Base-by-base conservation (phyloP, 148 eudicot genomes). In the Beta vulgaris region DNA sequence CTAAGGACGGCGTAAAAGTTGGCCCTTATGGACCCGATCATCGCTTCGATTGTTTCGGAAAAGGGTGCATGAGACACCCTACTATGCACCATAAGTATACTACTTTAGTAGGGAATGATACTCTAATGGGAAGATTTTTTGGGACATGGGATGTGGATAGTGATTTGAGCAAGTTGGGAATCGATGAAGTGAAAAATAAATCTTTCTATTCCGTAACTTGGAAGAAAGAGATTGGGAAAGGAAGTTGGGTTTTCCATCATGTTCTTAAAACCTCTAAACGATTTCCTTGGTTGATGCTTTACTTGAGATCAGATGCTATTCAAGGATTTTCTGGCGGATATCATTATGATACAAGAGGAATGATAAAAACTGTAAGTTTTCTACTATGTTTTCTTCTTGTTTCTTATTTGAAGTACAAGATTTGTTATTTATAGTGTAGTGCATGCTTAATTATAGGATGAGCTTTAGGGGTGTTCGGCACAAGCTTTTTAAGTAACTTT, bases 321-420 rank as follows among this genome's bases (percentile, higher is more conserved):
- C 62, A 76, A 12, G 90, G 90, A 4, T 84, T 87, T 63, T 87
- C 90, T 9, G 84, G 88, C 18, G 86, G 90, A 0, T 87, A 87
- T 69, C 90, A 85, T 78, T 83, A 85, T 65, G 80, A 85, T 53
- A 85, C 88, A 6, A 74, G 90, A 3, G 90, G 88, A 61, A 87
- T 87, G 90, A 64, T 64, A 16, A 85, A 85, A 81, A 81, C 82
- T 51, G 90, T 87, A 73, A 69, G 90, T 53, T 19, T 12, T 23
- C 31, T 1, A 15, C 19, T 25, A 51, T 6, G 25, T 51, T 51
- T 51, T 51, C 57, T 21, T 51, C n/a, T n/a, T n/a, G n/a, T n/a
- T n/a, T n/a, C n/a, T n/a, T n/a, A n/a, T n/a, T n/a, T n/a, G n/a
- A n/a, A n/a, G n/a, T n/a, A n/a, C n/a, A n/a, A n/a, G n/a, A n/a